phyloP scores from a whole-genome alignment of 2,329 filamentous ascomycete species.

The Dissoconium aciculare region DNA sequence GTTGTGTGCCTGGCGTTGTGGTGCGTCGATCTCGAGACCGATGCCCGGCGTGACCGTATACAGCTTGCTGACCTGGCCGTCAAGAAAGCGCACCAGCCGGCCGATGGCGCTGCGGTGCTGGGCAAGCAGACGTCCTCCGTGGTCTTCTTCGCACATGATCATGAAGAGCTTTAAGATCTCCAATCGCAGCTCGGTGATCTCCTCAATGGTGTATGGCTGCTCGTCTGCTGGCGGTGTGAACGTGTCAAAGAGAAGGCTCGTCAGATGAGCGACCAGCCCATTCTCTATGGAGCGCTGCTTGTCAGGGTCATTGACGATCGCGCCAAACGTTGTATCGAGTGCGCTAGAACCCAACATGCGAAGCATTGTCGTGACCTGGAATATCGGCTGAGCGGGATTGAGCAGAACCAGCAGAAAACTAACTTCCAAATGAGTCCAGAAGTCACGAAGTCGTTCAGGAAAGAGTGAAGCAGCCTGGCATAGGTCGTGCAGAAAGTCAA shows the following conservation, averaged over 20 bases:
- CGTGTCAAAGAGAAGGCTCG: slow-evolving; percentile 45
- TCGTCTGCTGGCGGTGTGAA: slow-evolving; percentile 30
- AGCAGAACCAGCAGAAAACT: slow-evolving; percentile 54
- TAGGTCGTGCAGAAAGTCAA: slow-evolving; percentile 51
- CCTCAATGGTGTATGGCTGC: slow-evolving; percentile 25
- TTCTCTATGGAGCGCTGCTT: slow-evolving; percentile 25
- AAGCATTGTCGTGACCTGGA: slow-evolving; percentile 50
- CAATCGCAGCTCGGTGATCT: slow-evolving; percentile 33
- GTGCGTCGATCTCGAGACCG: neutral
- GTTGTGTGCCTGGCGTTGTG: slow-evolving; percentile 20
- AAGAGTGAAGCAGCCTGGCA: slow-evolving; percentile 39
- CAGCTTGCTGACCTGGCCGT: slow-evolving; percentile 52
- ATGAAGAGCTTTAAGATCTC: slow-evolving; percentile 33
- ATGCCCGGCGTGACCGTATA: slow-evolving; percentile 30
- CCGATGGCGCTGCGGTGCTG: slow-evolving; percentile 55
- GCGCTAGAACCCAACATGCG: slow-evolving; percentile 52
- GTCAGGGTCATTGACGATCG: slow-evolving; percentile 39
- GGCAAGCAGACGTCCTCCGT: slow-evolving; percentile 52
- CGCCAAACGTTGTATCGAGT: slow-evolving; percentile 49
- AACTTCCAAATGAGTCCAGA: slow-evolving; percentile 54
- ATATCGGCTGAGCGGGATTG: slow-evolving; percentile 48
- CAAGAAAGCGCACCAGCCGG: slow-evolving; percentile 57
- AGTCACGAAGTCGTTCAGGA: slow-evolving; percentile 30
- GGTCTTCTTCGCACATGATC: slow-evolving; percentile 46
- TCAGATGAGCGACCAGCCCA: slow-evolving; percentile 47